Evolutionary conservation across 768 basidiomycete species (phyloP).

Genomic region (Xerocomellus amylosporus): DNA sequence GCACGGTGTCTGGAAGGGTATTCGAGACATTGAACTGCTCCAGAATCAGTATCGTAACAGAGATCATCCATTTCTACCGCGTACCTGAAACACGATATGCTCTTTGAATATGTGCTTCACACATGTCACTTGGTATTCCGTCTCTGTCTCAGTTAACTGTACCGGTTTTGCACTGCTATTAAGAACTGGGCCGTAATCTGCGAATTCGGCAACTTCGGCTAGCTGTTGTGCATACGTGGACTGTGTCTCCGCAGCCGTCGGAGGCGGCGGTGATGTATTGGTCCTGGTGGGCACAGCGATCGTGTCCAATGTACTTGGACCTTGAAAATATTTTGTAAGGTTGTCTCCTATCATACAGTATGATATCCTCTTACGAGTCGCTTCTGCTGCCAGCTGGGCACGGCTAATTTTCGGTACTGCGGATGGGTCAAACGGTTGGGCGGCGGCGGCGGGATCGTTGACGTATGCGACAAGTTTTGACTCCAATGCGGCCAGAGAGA

Average conservation of each 20-base stretch:
- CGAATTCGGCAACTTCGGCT: slow-evolving; percentile 81
- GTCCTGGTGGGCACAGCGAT: slow-evolving; percentile 69
- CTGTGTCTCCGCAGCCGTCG: slow-evolving; percentile 84
- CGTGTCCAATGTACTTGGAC: slow-evolving; percentile 84
- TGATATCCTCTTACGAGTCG: slow-evolving; percentile 59
- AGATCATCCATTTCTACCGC: slow-evolving; percentile 17
- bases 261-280: slow-evolving; percentile 62
- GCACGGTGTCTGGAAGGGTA: slow-evolving; percentile 90
- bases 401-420: slow-evolving; percentile 93
- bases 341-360: slow-evolving; percentile 6
- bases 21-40: slow-evolving; percentile 94
- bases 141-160: slow-evolving; percentile 93
- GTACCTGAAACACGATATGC: slow-evolving; percentile 94
- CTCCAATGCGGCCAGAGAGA: slow-evolving; percentile 87
- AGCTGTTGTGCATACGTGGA: slow-evolving; percentile 87
- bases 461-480: slow-evolving; percentile 92
- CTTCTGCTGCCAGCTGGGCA: slow-evolving; percentile 84
- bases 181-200: slow-evolving; percentile 78
- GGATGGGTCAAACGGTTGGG: slow-evolving; percentile 78
- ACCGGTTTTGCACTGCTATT: slow-evolving; percentile 78
- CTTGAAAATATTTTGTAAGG: slow-evolving; percentile 36
- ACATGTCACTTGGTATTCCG: slow-evolving; percentile 94
- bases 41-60: slow-evolving; percentile 4
- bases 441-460: slow-evolving; percentile 68
- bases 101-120: slow-evolving; percentile 97